Conservation (phyloP, 768 basidiomycete species). For the Astraeus odoratus region DNA sequence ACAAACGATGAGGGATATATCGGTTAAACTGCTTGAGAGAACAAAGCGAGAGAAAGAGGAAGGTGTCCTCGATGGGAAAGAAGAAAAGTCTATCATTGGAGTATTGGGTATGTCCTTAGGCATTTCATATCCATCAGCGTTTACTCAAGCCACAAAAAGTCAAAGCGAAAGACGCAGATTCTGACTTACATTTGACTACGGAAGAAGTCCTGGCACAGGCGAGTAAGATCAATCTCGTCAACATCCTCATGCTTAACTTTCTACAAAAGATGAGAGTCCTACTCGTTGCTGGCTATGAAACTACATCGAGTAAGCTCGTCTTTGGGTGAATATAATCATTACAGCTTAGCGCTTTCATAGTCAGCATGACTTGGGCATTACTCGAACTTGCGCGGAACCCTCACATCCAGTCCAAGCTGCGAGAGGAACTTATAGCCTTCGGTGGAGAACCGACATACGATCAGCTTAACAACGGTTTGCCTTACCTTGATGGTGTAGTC, state of each 20-base stretch:
- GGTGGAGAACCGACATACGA: conserved; percentile 46
- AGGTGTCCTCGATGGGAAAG: conserved; percentile 13
- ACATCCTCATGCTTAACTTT: background rate
- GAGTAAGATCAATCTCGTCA: background rate
- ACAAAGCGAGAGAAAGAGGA: conserved; percentile 26
- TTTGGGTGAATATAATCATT: accelerated
- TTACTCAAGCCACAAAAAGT: conserved; percentile 20
- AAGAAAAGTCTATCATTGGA: conserved; percentile 15
- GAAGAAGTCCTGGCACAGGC: conserved; percentile 20
- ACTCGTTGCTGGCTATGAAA: conserved; percentile 17
- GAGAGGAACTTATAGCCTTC: conserved; percentile 41
- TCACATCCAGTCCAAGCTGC: conserved; percentile 39
- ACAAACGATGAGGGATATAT: conserved; percentile 31
- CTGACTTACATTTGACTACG: conserved; percentile 18
- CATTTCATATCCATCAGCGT: conserved; percentile 10
- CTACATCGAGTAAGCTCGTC: conserved; percentile 11
- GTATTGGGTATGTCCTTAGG: conserved; percentile 12
- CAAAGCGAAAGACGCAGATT: conserved; percentile 27
- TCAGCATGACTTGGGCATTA: conserved; percentile 38
- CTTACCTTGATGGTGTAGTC: conserved; percentile 47
- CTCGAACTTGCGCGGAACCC: conserved; percentile 45
- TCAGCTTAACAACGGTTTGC: conserved; percentile 40
- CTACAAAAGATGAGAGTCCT: conserved; percentile 12
- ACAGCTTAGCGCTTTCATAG: background rate
- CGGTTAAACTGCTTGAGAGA: conserved; percentile 31